phyloP scores from a whole-genome alignment of 1,139 yeast genomes.

The Nakaseomyces delphensis region DNA sequence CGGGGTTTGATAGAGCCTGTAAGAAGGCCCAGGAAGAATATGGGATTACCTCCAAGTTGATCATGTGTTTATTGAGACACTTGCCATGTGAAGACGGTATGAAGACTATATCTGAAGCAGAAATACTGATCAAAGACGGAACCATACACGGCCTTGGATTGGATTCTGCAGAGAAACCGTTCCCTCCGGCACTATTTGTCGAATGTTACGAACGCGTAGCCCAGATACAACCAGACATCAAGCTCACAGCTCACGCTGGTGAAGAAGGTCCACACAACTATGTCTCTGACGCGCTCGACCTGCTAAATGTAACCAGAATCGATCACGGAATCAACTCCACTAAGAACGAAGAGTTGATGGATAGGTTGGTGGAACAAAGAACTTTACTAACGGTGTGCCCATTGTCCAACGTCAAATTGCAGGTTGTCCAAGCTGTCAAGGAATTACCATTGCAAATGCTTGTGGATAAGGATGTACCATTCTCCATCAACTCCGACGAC shows the following conservation, averaged over 20 bases:
- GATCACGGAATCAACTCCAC: conserved; percentile 70
- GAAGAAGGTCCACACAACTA: conserved; percentile 73
- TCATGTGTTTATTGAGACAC: conserved; percentile 75
- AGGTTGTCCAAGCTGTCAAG: conserved; percentile 57
- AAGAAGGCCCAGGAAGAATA: conserved; percentile 46
- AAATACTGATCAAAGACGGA: conserved; percentile 44
- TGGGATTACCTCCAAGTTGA: conserved; percentile 58
- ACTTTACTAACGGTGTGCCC: conserved; percentile 67
- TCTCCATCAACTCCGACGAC: conserved; percentile 73
- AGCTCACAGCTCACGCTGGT: conserved; percentile 78
- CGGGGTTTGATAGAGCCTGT: conserved; percentile 59
- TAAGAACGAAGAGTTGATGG: conserved; percentile 44
- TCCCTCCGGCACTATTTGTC: conserved; percentile 58
- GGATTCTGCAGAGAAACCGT: conserved; percentile 67
- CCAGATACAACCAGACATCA: conserved; percentile 41
- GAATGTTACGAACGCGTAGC: conserved; percentile 50
- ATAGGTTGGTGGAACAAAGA: conserved; percentile 44
- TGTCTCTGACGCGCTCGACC: conserved; percentile 48
- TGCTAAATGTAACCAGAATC: conserved; percentile 54
- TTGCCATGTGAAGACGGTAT: conserved; percentile 52
- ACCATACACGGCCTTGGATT: conserved; percentile 64
- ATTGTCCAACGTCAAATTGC: conserved; percentile 61
- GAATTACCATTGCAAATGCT: conserved; percentile 57
- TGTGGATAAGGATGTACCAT: conserved; percentile 55
- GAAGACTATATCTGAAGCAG: conserved; percentile 46